Evolutionary conservation across 176 grass and related monocot species (phyloP).

Genomic region (Saccharum officinarum): DNA sequence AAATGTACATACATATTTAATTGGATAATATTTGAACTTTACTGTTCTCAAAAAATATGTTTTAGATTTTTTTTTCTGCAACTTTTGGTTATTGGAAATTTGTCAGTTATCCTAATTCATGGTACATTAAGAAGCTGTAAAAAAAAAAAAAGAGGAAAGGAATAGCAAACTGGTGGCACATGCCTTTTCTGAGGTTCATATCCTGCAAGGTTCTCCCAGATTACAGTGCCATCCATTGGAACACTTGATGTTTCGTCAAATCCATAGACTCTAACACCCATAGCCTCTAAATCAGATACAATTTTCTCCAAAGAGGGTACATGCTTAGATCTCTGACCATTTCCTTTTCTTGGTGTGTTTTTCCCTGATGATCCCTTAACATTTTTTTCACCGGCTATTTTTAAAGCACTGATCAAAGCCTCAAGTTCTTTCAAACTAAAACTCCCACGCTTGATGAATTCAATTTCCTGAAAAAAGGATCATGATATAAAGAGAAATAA

Average conservation of each 20-base stretch:
- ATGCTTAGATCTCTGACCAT: slow-evolving; percentile 54
- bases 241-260: slow-evolving; percentile 76
- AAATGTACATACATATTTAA: slow-evolving; percentile 9
- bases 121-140: background rate
- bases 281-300: slow-evolving; percentile 84
- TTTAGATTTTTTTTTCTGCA: background rate
- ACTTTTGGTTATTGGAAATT: background rate
- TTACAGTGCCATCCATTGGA: slow-evolving; percentile 72
- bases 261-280: slow-evolving; percentile 90
- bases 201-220: slow-evolving; percentile 93
- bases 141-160: background rate
- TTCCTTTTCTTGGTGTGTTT: slow-evolving; percentile 43
- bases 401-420: slow-evolving; percentile 67
- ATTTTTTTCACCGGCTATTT: slow-evolving; percentile 67
- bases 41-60: background rate
- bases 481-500: background rate
- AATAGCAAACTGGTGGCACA: background rate
- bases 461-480: slow-evolving; percentile 56
- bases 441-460: slow-evolving; percentile 73
- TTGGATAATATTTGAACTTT: background rate
- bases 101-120: background rate
- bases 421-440: slow-evolving; percentile 82
- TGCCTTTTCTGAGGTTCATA: slow-evolving; percentile 93
- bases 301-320: slow-evolving; percentile 62
- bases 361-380: slow-evolving; percentile 53